A percentile compares a stretch with the other conserved stretches of the same genome.
These are phyloP conservation scores for Trichothecium roseum DNA, from an alignment of 2,329 filamentous ascomycete species.

Conservation along the genomic window DNA sequence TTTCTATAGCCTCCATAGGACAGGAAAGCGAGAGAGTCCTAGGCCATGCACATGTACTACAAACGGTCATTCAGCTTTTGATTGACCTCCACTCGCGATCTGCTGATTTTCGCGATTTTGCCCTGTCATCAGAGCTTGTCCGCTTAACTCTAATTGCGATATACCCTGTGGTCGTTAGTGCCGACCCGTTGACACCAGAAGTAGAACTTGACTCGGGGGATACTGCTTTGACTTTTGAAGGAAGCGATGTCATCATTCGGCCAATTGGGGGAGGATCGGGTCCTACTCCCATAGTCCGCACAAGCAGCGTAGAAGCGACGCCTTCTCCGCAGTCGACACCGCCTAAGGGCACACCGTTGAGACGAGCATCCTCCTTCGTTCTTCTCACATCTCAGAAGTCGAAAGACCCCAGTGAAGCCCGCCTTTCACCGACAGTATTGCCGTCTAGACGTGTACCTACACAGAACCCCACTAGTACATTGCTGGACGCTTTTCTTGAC, in stretches of 20 bases:
- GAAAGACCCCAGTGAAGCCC: constrained; percentile 48
- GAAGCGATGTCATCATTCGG: constrained; percentile 73
- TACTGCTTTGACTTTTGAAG: constrained; percentile 73
- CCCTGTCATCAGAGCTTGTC: constrained; percentile 68
- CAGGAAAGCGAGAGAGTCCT: constrained; percentile 36
- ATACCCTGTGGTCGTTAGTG: constrained; percentile 81
- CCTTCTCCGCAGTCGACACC: constrained; percentile 34
- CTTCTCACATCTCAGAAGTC: constrained; percentile 65
- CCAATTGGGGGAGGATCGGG: constrained; percentile 45
- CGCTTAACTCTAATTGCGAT: constrained; percentile 69
- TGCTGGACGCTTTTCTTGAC: constrained; percentile 68
- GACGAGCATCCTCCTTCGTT: constrained; percentile 83
- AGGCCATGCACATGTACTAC: constrained; percentile 53
- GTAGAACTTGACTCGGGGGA: constrained; percentile 80
- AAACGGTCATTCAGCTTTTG: constrained; percentile 70
- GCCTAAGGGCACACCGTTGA: constrained; percentile 51
- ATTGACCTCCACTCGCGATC: constrained; percentile 70
- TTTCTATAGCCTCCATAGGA: constrained; percentile 13
- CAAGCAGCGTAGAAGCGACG: constrained; percentile 46
- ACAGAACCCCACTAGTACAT: constrained; percentile 46
- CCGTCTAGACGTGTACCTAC: constrained; percentile 26
- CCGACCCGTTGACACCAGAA: constrained; percentile 72
- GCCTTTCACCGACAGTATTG: constrained; percentile 36
- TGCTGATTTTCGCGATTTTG: constrained; percentile 70
- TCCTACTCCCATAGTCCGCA: constrained; percentile 62